Percentiles rank a stretch among this genome's conserved stretches.
phyloP scores from a whole-genome alignment of 2,329 filamentous ascomycete genomes.

The Moelleriella libera region DNA sequence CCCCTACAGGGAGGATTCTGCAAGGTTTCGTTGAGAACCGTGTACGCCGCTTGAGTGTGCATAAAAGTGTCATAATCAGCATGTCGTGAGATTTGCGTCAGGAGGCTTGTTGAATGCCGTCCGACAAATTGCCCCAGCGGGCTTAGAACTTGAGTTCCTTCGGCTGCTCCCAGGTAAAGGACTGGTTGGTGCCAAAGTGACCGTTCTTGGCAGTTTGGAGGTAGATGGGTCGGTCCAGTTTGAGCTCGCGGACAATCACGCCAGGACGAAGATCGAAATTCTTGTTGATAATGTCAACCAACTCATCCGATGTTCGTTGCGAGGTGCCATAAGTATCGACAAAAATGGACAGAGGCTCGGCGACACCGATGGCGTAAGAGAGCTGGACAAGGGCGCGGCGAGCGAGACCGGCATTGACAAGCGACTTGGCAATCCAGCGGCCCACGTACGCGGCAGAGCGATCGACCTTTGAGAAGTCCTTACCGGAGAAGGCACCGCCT shows the following conservation, averaged over 20 bases:
- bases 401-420: conserved; percentile 76
- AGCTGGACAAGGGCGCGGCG: conserved; percentile 94
- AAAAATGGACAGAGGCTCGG: conserved; percentile 94
- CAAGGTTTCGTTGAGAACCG: conserved; percentile 33
- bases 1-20: conserved; percentile 15
- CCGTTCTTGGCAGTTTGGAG: conserved; percentile 98
- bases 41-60: conserved; percentile 23
- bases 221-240: conserved; percentile 94
- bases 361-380: conserved; percentile 97
- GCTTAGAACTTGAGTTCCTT: conserved; percentile 84
- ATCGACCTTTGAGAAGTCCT: conserved; percentile 99
- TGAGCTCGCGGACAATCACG: conserved; percentile 96
- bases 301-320: conserved; percentile 74
- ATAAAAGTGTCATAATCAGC: conserved; percentile 19
- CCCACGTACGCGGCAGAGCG: conserved; percentile 94
- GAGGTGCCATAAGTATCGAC: conserved; percentile 97
- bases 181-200: conserved; percentile 95
- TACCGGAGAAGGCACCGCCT: conserved; percentile 99
- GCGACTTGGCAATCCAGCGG: conserved; percentile 98
- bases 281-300: conserved; percentile 82
- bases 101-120: conserved; percentile 25
- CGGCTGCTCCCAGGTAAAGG: conserved; percentile 96
- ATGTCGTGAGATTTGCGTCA: not conserved
- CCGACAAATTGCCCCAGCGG: conserved; percentile 4
- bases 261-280: conserved; percentile 98